These are phyloP conservation scores for Cardamine resedifolia DNA, from an alignment of 345 rosid species.

Conservation along the genomic window DNA sequence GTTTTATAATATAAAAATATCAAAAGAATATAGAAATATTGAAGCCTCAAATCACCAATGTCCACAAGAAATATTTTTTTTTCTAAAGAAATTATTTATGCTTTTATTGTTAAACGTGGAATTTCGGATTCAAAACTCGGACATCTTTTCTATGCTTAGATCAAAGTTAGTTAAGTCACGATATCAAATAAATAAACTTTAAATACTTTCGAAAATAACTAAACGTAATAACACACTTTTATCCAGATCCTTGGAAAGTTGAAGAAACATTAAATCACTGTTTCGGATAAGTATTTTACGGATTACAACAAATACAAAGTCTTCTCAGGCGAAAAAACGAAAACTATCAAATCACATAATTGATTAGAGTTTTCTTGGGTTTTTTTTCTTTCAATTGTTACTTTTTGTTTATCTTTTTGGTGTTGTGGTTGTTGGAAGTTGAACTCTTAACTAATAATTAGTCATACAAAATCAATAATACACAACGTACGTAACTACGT, in stretches of 20 bases:
- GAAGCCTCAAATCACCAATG: conserved; percentile 8
- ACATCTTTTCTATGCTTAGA: background rate
- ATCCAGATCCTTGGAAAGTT: background rate
- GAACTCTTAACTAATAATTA: background rate
- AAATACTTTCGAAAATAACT: background rate
- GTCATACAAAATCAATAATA: background rate
- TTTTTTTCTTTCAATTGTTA: conserved; percentile 11
- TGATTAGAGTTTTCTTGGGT: conserved; percentile 21
- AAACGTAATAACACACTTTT: background rate
- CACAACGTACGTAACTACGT: background rate
- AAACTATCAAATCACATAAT: conserved; percentile 38
- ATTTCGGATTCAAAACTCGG: background rate
- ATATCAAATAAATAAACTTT: background rate
- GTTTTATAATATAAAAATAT: background rate
- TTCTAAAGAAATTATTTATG: background rate
- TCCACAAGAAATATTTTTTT: background rate
- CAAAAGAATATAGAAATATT: background rate
- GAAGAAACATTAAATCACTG: conserved; percentile 19
- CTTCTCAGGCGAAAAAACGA: conserved; percentile 27
- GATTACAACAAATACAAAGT: conserved; percentile 18
- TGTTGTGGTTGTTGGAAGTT: conserved; percentile 31
- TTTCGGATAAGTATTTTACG: conserved; percentile 32
- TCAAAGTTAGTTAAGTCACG: background rate
- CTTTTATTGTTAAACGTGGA: background rate
- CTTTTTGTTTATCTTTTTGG: no score